phyloP scores from a whole-genome alignment of 805 yeast species.

The Phaffomyces antillensis region DNA sequence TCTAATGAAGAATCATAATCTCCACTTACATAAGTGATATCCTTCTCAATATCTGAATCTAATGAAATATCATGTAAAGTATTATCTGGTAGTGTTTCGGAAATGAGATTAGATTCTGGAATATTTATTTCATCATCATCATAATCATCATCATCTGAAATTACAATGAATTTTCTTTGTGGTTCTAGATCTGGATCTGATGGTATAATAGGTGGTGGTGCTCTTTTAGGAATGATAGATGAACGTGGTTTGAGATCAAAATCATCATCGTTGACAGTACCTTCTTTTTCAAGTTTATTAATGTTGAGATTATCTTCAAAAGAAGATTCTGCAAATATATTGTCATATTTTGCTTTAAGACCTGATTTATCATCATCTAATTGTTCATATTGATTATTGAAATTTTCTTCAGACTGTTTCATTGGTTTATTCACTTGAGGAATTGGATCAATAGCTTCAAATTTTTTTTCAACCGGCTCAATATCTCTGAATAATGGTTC shows the following conservation, averaged over 20 bases:
- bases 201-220: conserved; percentile 3
- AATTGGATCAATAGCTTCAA: neutral
- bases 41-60: conserved; percentile 9
- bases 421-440: neutral
- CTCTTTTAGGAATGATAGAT: conserved; percentile 1
- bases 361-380: neutral
- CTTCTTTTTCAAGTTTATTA: no score
- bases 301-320: neutral
- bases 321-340: neutral
- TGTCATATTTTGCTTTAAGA: neutral
- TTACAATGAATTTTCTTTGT: no score
- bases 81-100: neutral
- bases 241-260: neutral
- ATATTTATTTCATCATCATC: neutral
- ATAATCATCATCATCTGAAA: neutral
- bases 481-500: neutral
- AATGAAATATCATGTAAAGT: conserved; percentile 1
- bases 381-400: neutral
- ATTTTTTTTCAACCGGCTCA: neutral
- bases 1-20: conserved; percentile 15
- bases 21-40: conserved; percentile 6
- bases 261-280: neutral
- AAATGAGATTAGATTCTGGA: neutral
- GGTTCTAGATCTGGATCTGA: neutral
- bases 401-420: neutral